phyloP scores from a whole-genome alignment of 768 basidiomycete species.

The Amanita pseudoporphyria region DNA sequence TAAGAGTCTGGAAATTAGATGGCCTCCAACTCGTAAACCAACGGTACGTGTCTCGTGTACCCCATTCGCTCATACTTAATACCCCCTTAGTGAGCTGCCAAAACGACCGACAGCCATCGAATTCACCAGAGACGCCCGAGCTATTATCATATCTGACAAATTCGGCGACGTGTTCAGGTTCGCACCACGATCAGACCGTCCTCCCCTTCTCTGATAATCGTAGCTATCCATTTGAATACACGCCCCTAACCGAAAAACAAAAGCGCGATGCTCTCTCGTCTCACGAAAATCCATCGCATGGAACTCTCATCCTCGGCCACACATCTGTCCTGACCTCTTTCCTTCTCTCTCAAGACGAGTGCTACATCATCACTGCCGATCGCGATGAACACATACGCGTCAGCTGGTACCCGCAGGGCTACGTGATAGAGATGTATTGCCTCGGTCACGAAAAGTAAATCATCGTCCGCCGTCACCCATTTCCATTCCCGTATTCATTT shows the following conservation, averaged over 20 bases:
- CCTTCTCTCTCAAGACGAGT: constrained; percentile 56
- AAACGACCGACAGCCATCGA: constrained; percentile 71
- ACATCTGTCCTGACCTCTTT: constrained; percentile 76
- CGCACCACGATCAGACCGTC: constrained; percentile 7
- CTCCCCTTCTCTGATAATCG: neutral
- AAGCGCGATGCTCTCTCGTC: constrained; percentile 36
- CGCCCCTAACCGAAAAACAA: constrained; percentile 21
- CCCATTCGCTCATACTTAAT: neutral
- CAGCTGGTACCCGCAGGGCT: constrained; percentile 83
- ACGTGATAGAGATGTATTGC: constrained; percentile 79
- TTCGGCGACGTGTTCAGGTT: constrained; percentile 91
- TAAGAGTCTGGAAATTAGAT: constrained; percentile 67
- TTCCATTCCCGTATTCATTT: neutral
- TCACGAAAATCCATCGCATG: constrained; percentile 62
- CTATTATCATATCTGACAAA: constrained; percentile 83
- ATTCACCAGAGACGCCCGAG: constrained; percentile 51
- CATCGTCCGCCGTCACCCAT: neutral
- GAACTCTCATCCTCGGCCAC: constrained; percentile 76
- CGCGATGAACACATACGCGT: constrained; percentile 93
- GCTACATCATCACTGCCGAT: constrained; percentile 81
- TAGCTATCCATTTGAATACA: constrained; percentile 54
- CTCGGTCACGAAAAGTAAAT: constrained; percentile 76
- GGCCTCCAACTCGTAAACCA: constrained; percentile 46
- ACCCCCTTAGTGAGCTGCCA: constrained; percentile 52
- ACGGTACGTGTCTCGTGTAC: constrained; percentile 34